These are phyloP conservation scores for Cytospora piceicola DNA, from an alignment of 2,329 filamentous ascomycete genomes.

Conservation along the genomic window DNA sequence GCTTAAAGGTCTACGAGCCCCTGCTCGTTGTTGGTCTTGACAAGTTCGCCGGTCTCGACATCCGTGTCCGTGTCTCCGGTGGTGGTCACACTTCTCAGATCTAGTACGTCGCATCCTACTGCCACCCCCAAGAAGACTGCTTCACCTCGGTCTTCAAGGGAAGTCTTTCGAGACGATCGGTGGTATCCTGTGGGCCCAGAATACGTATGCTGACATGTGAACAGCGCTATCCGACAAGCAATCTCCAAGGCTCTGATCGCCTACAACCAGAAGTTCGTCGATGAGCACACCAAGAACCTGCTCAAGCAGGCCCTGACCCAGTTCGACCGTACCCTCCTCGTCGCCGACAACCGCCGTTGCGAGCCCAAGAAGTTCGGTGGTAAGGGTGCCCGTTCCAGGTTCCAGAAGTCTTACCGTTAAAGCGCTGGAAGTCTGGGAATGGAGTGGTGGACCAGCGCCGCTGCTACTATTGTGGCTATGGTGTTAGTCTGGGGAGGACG, in stretches of 20 bases:
- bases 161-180: neutral
- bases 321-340: slow-evolving; percentile 73
- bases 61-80: slow-evolving; percentile 93
- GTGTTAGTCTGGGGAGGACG: slow-evolving; percentile 33
- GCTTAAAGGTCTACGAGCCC: slow-evolving; percentile 87
- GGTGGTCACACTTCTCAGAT: slow-evolving; percentile 98
- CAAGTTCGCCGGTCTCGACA: slow-evolving; percentile 96
- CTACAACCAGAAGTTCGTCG: slow-evolving; percentile 82
- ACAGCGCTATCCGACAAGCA: slow-evolving; percentile 87
- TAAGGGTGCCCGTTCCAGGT: slow-evolving; percentile 92
- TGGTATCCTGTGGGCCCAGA: neutral
- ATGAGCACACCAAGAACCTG: slow-evolving; percentile 99
- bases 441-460: slow-evolving; percentile 28
- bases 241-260: slow-evolving; percentile 97
- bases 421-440: slow-evolving; percentile 29
- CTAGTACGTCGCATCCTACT: slow-evolving; percentile 45
- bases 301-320: slow-evolving; percentile 95
- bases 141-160: neutral
- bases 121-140: neutral
- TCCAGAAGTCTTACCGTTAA: slow-evolving; percentile 99
- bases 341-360: slow-evolving; percentile 98
- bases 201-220: slow-evolving; percentile 24
- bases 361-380: slow-evolving; percentile 99
- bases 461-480: slow-evolving; percentile 36
- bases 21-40: slow-evolving; percentile 95